phyloP scores from a whole-genome alignment of 2,329 filamentous ascomycete genomes.

The Cordyceps militaris region DNA sequence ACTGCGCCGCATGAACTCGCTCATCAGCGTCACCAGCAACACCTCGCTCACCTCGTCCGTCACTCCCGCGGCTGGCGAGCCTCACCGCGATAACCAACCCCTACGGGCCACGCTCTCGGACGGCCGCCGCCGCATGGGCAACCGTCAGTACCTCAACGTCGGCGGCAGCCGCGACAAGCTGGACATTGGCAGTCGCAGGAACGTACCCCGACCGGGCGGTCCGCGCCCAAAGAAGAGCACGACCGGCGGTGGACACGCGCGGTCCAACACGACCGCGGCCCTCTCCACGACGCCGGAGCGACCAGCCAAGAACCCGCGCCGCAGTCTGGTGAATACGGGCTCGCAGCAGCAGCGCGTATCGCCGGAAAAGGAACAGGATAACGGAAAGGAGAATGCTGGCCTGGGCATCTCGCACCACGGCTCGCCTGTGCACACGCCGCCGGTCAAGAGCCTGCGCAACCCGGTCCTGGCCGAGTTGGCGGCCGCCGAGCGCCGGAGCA shows the following conservation, averaged over 20 bases:
- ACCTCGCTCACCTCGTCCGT: slow-evolving; percentile 29
- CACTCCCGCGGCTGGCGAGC: slow-evolving; percentile 28
- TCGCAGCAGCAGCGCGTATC: not conserved
- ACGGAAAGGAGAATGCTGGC: slow-evolving; percentile 9
- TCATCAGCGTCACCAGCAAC: slow-evolving; percentile 38
- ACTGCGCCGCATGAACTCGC: slow-evolving; percentile 52
- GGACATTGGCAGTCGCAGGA: not conserved
- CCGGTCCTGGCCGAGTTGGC: slow-evolving; percentile 23
- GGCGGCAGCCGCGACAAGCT: not conserved
- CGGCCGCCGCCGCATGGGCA: slow-evolving; percentile 25
- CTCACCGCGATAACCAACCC: not conserved
- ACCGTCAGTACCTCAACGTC: slow-evolving; percentile 41
- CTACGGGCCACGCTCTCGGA: not conserved
- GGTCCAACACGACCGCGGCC: not conserved
- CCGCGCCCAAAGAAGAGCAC: not conserved
- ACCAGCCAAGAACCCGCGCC: slow-evolving; percentile 13
- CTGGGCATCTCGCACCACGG: slow-evolving; percentile 7
- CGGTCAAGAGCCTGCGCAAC: slow-evolving; percentile 11
- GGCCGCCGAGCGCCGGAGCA: slow-evolving; percentile 17
- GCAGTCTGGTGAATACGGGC: slow-evolving; percentile 9
- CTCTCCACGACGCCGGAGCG: not conserved
- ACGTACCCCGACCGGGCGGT: slow-evolving; percentile 11
- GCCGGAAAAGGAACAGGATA: not conserved
- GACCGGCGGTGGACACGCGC: not conserved
- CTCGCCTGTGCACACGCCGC: not conserved